These are phyloP conservation scores for Hura crepitans DNA, from an alignment of 441 rosid genomes.

Conservation along the genomic window DNA sequence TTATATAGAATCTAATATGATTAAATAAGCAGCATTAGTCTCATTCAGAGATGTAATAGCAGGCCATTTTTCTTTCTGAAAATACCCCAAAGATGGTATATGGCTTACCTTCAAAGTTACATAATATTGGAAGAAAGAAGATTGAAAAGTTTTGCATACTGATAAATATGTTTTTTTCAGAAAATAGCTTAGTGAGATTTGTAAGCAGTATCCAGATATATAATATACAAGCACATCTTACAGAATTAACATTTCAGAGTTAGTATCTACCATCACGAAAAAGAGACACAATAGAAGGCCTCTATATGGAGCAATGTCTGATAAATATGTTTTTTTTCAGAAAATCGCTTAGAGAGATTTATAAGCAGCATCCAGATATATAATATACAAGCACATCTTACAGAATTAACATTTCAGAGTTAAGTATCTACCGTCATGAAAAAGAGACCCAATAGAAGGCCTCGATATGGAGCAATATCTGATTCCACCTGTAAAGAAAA, in stretches of 20 bases:
- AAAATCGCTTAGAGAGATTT: background rate
- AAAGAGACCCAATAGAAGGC: constrained; percentile 95
- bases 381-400: background rate
- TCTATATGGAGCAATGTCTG: constrained; percentile 98
- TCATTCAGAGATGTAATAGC: background rate
- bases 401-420: background rate
- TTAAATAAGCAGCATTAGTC: constrained; percentile 2
- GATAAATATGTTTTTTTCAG: background rate
- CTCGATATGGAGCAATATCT: constrained; percentile 98
- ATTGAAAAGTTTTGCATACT: background rate
- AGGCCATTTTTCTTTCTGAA: background rate
- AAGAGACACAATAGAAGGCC: constrained; percentile 96
- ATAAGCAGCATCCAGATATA: background rate
- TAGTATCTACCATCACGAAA: constrained; percentile 85
- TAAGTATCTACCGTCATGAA: constrained; percentile 83
- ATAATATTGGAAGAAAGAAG: background rate
- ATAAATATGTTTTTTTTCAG: constrained; percentile 24
- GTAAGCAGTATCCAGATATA: background rate
- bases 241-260: background rate
- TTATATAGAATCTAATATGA: constrained; percentile 23
- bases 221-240: background rate
- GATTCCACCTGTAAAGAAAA: constrained; percentile 99
- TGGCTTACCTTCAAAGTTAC: constrained; percentile 8
- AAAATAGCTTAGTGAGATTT: background rate
- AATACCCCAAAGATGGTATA: background rate